Base-by-base conservation (phyloP, 257 asterid genomes). In the Penstemon newberryi region DNA sequence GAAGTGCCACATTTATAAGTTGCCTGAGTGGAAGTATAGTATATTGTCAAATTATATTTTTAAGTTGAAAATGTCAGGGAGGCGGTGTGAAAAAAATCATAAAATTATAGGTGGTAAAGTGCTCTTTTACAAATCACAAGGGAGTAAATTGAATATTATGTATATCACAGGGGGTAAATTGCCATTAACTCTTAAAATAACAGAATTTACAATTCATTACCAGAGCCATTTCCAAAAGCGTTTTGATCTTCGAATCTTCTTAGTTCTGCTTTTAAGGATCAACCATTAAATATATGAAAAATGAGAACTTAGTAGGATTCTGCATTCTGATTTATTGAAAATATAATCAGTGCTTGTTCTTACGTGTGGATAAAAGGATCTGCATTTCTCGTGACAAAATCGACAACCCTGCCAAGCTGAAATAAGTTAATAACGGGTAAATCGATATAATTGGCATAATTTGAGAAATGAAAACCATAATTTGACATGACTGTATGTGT, bases 301-400 rank as follows among this genome's bases (percentile, higher is more conserved):
- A 13, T 33, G 49, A 43, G 12, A 4, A 10, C 38, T 18, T 52
- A 62, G 53, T 43, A 10, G 33, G 33, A 25, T 11, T 25, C 33
- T 6, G 18, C 13, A 47, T 47, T 25, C 4, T 5, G 39, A 62
- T 5, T 11, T 46, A 63, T 63, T n/a, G n/a, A 69, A 37, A 8
- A 50, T 18, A 67, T 15, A 36, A 53, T 33, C 12, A 36, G 67
- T 36, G 65, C 39, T 37, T 36, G 53, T 67, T 57, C 82, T 75
- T 85, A 85, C 90, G 76, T 78, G 45, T 82, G 85, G 49, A 80
- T 65, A 42, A 85, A 78, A 54, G 90, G 87, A 74, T 85, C 90
- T 44, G 86, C 67, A 61, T 75, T 79, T 18, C 75, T 70, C 7
- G 63, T 54, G 12, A 85, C 72, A 52, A 73, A 80, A 61, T 82